Percentiles rank a stretch among this genome's conserved stretches.
Conservation (phyloP, 352 stramenopile genomes). For the Phytophthora sansomeana region DNA sequence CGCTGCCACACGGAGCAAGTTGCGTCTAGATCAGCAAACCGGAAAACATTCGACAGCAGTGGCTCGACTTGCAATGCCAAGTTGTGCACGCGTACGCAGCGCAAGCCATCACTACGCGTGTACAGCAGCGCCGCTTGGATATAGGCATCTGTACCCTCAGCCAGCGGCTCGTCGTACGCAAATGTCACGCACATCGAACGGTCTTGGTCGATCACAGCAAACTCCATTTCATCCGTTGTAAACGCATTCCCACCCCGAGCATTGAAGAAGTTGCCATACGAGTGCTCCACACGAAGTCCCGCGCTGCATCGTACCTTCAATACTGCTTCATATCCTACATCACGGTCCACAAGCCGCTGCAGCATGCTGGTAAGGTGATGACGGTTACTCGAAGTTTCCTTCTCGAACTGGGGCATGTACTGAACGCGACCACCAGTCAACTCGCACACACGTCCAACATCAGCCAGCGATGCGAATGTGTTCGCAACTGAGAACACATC, state of each 20-base stretch:
- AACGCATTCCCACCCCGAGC: conserved; percentile 61
- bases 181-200: conserved; percentile 89
- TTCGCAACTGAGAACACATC: conserved; percentile 90
- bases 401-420: conserved; percentile 90
- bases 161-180: conserved; percentile 86
- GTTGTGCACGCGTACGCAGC: conserved; percentile 93
- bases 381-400: conserved; percentile 82
- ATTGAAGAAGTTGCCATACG: conserved; percentile 85
- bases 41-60: conserved; percentile 89
- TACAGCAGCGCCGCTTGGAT: conserved; percentile 92
- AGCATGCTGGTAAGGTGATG: conserved; percentile 82
- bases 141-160: conserved; percentile 77
- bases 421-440: conserved; percentile 86
- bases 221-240: conserved; percentile 89
- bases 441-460: conserved; percentile 83
- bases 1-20: conserved; percentile 89
- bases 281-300: conserved; percentile 87
- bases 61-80: conserved; percentile 80
- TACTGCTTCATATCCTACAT: conserved; percentile 87
- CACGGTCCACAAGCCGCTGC: conserved; percentile 73
- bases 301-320: conserved; percentile 90
- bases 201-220: conserved; percentile 88
- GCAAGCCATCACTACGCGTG: conserved; percentile 83
- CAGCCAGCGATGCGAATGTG: conserved; percentile 82
- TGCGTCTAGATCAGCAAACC: conserved; percentile 88